A percentile compares a stretch with the other conserved stretches of the same genome.
These are phyloP conservation scores for Atkinsonella texensis DNA, from an alignment of 2,329 filamentous ascomycete species.

Conservation along the genomic window DNA sequence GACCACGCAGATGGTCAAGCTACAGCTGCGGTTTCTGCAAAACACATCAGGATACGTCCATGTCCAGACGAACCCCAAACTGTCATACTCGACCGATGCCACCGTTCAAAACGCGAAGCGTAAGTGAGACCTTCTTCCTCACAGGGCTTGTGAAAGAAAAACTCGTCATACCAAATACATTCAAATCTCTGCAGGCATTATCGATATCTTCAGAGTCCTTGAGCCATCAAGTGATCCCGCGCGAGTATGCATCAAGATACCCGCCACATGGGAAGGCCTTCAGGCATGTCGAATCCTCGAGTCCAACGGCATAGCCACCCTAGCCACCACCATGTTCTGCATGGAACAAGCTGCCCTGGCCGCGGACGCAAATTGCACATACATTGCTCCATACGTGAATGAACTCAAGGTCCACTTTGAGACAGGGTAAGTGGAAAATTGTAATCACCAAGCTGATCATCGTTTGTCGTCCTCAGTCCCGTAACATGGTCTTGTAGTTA, in stretches of 20 bases:
- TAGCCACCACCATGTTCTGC: slow-evolving; percentile 52
- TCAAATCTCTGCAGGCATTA: slow-evolving; percentile 29
- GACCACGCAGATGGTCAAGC: slow-evolving; percentile 36
- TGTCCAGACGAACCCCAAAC: slow-evolving; percentile 47
- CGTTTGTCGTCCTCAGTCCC: not conserved
- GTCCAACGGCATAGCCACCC: slow-evolving; percentile 39
- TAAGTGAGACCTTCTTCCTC: slow-evolving; percentile 18
- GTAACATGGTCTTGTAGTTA: slow-evolving; percentile 22
- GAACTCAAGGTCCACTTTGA: slow-evolving; percentile 52
- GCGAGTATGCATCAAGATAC: slow-evolving; percentile 51
- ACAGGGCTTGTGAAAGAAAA: too few species aligned
- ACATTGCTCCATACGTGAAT: slow-evolving; percentile 55
- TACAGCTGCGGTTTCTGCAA: slow-evolving; percentile 38
- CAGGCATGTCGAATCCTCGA: slow-evolving; percentile 45
- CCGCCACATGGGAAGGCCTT: slow-evolving; percentile 51
- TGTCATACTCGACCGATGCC: slow-evolving; percentile 35
- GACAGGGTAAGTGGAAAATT: slow-evolving; percentile 22
- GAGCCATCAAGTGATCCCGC: slow-evolving; percentile 30
- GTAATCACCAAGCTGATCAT: not conserved
- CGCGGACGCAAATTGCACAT: slow-evolving; percentile 43
- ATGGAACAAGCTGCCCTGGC: slow-evolving; percentile 48
- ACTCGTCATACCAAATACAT: not conserved
- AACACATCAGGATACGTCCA: slow-evolving; percentile 40
- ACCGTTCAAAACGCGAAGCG: slow-evolving; percentile 39
- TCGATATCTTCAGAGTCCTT: slow-evolving; percentile 32